Base-by-base conservation (phyloP, 1,284 basidiomycete genomes). In the Austropuccinia psidii region DNA sequence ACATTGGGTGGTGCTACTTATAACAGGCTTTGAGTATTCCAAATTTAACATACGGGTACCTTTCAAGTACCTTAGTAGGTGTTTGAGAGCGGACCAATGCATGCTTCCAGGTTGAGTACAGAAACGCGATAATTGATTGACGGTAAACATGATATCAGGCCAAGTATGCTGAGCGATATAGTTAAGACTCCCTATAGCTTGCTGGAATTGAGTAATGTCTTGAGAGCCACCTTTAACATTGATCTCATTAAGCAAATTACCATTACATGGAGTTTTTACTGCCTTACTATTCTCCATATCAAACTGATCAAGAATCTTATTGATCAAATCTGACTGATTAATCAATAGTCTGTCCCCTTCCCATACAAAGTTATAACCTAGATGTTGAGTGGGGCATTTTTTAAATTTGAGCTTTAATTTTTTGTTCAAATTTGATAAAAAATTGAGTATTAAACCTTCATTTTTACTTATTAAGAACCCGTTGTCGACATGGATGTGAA, bases 401-500 rank as follows among this genome's bases (percentile, higher is more conserved):
- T 58, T 58, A 5, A 58, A 13, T 58, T 58, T 58, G 5, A 58
- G 24, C 55, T 58, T 58, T n/a, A 37, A 37, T 8, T 6, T 9
- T 7, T 58, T 37, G 19, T 58, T 2, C 15, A 58, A 13, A 5
- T 58, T 58, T 9, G 4, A 4, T 5, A 58, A 21, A 24, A 11
- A 29, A 29, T 21, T 17, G 29, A 55, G 8, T 7, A 55, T 27
- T 17, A 15, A 4, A 24, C 6, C 19, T 6, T 29, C 7, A 55
- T 21, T 7, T 5, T 29, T 21, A 37, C 55, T 37, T 17, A 62
- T 13, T 43, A 62, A 43, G 24, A 62, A 24, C 3, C 60, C 57
- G 37, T 60, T 24, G 17, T 60, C 60, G n/a, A 64, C 61, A 49
- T 64, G 43, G 1, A 64, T 64, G 24, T 64, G 61, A 4, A 64